Evolutionary conservation across 164 flowering plant genomes (phyloP).

Genomic region (Magnolia changhungtana): DNA sequence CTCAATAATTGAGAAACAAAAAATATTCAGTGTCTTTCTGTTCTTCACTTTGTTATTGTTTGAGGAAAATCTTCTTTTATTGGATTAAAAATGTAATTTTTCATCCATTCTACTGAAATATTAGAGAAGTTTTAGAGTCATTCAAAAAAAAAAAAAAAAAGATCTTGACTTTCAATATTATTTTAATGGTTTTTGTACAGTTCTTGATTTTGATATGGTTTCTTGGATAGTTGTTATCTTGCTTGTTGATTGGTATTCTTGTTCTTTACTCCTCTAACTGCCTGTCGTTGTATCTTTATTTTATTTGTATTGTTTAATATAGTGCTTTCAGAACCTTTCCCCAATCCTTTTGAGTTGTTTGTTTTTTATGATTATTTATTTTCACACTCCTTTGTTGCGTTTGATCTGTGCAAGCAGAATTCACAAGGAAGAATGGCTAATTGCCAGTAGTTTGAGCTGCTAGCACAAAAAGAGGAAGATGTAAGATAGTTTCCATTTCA

Average conservation of each 20-base stretch:
- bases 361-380: neutral
- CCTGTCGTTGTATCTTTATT: neutral
- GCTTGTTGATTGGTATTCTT: neutral
- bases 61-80: neutral
- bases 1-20: neutral
- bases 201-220: neutral
- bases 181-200: neutral
- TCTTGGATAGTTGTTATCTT: neutral
- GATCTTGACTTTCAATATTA: no score
- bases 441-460: neutral
- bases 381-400: neutral
- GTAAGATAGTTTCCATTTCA: neutral
- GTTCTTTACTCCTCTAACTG: constrained; percentile 3
- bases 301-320: neutral
- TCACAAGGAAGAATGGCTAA: constrained; percentile 8
- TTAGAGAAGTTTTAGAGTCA: neutral
- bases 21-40: neutral
- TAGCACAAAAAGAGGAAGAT: neutral
- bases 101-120: neutral
- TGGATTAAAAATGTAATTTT: neutral
- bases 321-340: neutral
- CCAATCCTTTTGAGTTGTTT: neutral
- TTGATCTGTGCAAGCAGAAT: constrained; percentile 8
- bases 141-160: neutral
- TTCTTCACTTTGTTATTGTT: neutral